Evolutionary conservation across 1,284 basidiomycete genomes (phyloP), one percentile per base, ranked within the genome.

Genomic region (Tilletia setariae): DNA sequence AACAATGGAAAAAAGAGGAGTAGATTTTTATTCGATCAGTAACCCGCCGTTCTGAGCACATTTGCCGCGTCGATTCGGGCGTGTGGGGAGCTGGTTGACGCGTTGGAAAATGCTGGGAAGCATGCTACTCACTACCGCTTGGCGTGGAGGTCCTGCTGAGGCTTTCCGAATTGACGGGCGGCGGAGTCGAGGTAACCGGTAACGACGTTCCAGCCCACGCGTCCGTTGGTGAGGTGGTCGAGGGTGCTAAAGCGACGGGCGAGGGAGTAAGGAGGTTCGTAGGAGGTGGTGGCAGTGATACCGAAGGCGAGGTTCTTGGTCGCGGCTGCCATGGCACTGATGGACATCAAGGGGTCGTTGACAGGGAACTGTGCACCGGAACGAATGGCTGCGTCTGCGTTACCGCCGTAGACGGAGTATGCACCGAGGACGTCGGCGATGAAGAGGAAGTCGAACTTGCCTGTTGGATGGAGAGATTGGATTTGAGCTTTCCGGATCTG

Each of bases 191-290:
- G 74, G 72, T 83, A 83, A 43, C 76, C 75, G 7, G 83, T 83
- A 4, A 83, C 83, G 25, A 83, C 73, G 71, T 83, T 83, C 79
- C 80, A 80, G 0, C 79, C 83, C 0, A 83, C 79, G 13, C 83
- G 72, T 2, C 83, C 83, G 66, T 83, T 83, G 19, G 83, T 83
- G 30, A 83, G 74, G 66, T 83, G 83, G 69, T 83, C 83, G 25
- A 83, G 79, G 13, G 82, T 83, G 40, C 74, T 74, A 68, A 83
- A 83, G 1, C 79, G 70, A 4, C 83, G 70, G 0, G 83, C 83
- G 21, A 83, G 72, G 53, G 79, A 72, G 70, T 82, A 83, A 1
- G 83, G 82, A 19, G 77, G 80, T 66, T 83, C 80, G 62, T 77
- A 79, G 43, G 72, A 74, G 3, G 78, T 78, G 15, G 77, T 79